phyloP scores from a whole-genome alignment of 2,329 filamentous ascomycete species.

The Calonectria montana region DNA sequence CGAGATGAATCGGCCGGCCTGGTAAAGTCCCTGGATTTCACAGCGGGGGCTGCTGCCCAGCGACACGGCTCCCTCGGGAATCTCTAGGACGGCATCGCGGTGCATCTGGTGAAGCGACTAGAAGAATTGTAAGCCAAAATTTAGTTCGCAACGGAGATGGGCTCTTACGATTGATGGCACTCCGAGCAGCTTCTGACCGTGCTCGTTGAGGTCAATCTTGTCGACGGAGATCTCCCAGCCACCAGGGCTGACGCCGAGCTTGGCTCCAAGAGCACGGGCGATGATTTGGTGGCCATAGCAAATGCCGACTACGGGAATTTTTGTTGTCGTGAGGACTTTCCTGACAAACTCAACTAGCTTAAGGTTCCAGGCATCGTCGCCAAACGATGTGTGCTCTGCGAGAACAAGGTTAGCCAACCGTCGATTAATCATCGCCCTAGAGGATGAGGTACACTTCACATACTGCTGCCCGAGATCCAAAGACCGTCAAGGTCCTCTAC shows the following conservation, averaged over 20 bases:
- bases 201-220: slow-evolving; percentile 50
- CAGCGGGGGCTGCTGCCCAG: slow-evolving; percentile 53
- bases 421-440: not conserved
- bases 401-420: not conserved
- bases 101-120: slow-evolving; percentile 57
- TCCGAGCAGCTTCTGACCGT: slow-evolving; percentile 50
- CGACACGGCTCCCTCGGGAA: slow-evolving; percentile 50
- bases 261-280: slow-evolving; percentile 52
- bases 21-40: slow-evolving; percentile 54
- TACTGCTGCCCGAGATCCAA: slow-evolving; percentile 49
- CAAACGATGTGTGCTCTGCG: slow-evolving; percentile 50
- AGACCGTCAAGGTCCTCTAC: slow-evolving; percentile 44
- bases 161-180: slow-evolving; percentile 39
- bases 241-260: slow-evolving; percentile 49
- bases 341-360: slow-evolving; percentile 50
- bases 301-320: slow-evolving; percentile 54
- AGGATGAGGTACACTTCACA: slow-evolving; percentile 5
- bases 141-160: too few species aligned
- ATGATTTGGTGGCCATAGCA: slow-evolving; percentile 61
- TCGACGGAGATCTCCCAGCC: slow-evolving; percentile 58
- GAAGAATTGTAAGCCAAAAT: not conserved
- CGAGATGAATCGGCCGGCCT: slow-evolving; percentile 48
- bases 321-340: slow-evolving; percentile 38
- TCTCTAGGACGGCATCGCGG: slow-evolving; percentile 52
- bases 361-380: slow-evolving; percentile 55